phyloP scores from a whole-genome alignment of 2,329 filamentous ascomycete genomes.

The Cryphonectria nitschkei region DNA sequence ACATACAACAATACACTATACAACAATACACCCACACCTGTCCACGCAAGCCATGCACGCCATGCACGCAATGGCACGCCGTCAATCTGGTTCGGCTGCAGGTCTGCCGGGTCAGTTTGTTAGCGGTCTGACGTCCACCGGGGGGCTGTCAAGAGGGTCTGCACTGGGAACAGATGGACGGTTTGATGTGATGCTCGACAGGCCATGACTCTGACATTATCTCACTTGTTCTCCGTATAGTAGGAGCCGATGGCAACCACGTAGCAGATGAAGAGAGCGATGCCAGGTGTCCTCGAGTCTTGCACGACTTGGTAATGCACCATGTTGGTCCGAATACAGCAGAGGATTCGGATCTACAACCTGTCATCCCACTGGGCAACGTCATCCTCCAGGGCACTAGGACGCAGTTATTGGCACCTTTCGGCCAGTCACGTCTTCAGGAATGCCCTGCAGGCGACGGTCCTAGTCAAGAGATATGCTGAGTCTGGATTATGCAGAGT shows the following conservation, averaged over 20 bases:
- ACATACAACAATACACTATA: too few relatives aligned
- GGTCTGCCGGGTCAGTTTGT: not conserved
- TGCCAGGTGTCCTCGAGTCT: not conserved
- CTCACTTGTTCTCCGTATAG: not conserved
- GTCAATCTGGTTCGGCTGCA: constrained; percentile 6
- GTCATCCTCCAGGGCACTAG: constrained; percentile 5
- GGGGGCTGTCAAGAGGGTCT: not conserved
- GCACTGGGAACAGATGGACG: not conserved
- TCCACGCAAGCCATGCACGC: constrained; percentile 20
- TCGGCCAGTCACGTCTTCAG: not conserved
- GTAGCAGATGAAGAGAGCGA: not conserved
- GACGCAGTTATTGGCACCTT: not conserved
- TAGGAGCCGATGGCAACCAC: not conserved
- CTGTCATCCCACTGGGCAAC: constrained; percentile 5
- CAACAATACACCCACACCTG: not conserved
- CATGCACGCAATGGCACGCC: constrained; percentile 9
- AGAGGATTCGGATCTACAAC: not conserved
- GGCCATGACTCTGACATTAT: not conserved
- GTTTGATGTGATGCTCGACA: not conserved
- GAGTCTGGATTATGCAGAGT: not conserved
- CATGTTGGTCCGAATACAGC: not conserved
- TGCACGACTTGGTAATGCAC: not conserved
- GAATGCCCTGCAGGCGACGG: not conserved
- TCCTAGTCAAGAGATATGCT: not conserved
- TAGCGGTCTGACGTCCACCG: constrained; percentile 4